Conservation (phyloP, 768 basidiomycete genomes). For the Neoboletus subvelutipes region DNA sequence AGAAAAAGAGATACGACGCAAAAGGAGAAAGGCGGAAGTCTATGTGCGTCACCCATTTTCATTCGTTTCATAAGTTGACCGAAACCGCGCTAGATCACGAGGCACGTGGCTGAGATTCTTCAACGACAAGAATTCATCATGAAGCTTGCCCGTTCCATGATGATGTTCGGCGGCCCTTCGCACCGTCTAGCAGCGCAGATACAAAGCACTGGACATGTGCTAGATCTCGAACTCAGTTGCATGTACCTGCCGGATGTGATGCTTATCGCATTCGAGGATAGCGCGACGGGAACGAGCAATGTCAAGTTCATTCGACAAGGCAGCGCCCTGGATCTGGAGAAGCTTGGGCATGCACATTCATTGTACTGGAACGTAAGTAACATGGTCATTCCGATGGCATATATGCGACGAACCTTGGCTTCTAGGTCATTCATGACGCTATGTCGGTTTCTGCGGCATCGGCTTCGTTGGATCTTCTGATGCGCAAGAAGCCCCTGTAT, state of each 20-base stretch:
- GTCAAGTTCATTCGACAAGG: conserved; percentile 77
- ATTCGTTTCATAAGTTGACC: background rate
- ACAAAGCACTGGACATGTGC: conserved; percentile 71
- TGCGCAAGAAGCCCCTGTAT: conserved; percentile 66
- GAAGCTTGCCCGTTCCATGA: conserved; percentile 81
- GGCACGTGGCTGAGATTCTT: conserved; percentile 79
- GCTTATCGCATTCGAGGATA: conserved; percentile 82
- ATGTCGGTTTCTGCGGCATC: conserved; percentile 74
- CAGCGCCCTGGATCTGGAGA: conserved; percentile 71
- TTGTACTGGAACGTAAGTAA: conserved; percentile 69
- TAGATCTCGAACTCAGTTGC: conserved; percentile 72
- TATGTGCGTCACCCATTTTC: conserved; percentile 50
- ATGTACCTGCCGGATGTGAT: conserved; percentile 76
- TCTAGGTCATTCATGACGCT: conserved; percentile 79
- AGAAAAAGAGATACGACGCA: conserved; percentile 44
- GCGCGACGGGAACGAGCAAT: conserved; percentile 73
- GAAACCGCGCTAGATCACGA: conserved; percentile 58
- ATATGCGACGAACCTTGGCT: background rate
- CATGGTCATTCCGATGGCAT: background rate
- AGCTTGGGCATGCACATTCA: conserved; percentile 66
- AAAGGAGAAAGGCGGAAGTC: conserved; percentile 72
- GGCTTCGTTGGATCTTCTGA: conserved; percentile 65
- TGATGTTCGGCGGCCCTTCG: conserved; percentile 85
- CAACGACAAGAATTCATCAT: conserved; percentile 82
- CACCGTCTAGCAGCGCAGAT: conserved; percentile 84